phyloP scores from a whole-genome alignment of 1,284 basidiomycete species.

The Leccinum laetum region DNA sequence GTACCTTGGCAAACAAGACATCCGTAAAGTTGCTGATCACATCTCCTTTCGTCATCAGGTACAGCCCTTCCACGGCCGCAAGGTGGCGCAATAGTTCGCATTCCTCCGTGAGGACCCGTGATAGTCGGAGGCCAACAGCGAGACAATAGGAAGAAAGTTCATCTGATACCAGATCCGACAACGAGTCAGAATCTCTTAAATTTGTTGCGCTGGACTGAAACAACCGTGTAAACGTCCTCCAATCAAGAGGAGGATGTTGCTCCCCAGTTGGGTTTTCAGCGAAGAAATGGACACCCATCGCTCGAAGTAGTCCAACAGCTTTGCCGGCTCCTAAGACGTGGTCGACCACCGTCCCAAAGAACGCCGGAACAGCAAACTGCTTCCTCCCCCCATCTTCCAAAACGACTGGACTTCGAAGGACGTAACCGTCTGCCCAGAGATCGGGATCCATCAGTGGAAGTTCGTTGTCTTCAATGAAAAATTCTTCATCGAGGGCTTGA shows the following conservation, averaged over 20 bases:
- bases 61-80: constrained; percentile 70
- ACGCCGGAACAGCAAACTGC: constrained; percentile 52
- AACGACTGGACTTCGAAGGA: constrained; percentile 44
- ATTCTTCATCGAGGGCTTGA: constrained; percentile 63
- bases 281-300: constrained; percentile 35
- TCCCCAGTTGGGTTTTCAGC: constrained; percentile 25
- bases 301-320: constrained; percentile 69
- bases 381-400: constrained; percentile 33
- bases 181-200: constrained; percentile 53
- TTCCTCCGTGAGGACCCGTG: constrained; percentile 63
- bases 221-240: constrained; percentile 34
- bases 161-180: constrained; percentile 64
- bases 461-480: constrained; percentile 77
- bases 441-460: constrained; percentile 68
- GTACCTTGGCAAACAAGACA: constrained; percentile 69
- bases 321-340: constrained; percentile 75
- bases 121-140: constrained; percentile 54
- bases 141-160: constrained; percentile 61
- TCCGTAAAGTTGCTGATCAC: constrained; percentile 73
- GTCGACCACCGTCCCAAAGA: constrained; percentile 58
- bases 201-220: constrained; percentile 25
- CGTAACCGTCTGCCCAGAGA: constrained; percentile 80
- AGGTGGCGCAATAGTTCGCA: constrained; percentile 73
- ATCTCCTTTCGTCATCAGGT: constrained; percentile 72
- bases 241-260: constrained; percentile 13